Percentiles rank a stretch among this genome's conserved stretches.
These are phyloP conservation scores for Albophoma yamanashiensis DNA, from an alignment of 2,329 filamentous ascomycete genomes.

Conservation along the genomic window DNA sequence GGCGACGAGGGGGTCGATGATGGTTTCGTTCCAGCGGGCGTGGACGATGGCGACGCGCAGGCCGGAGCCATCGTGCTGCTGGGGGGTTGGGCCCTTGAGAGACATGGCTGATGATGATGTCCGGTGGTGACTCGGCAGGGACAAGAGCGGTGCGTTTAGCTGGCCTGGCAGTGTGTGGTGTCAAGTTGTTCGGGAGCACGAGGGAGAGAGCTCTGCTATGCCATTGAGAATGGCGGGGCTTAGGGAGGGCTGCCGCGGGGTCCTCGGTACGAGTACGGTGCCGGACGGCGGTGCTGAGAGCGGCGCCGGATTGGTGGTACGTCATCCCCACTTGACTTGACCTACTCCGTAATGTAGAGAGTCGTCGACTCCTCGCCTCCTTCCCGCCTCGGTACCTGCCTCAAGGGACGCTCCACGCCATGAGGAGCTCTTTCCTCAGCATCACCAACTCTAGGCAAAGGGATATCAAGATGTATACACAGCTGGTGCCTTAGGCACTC, in stretches of 20 bases:
- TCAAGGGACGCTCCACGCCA: not conserved
- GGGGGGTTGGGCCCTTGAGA: slow-evolving; percentile 45
- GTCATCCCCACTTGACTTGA: not conserved
- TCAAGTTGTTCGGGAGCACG: not conserved
- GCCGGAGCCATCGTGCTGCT: slow-evolving; percentile 54
- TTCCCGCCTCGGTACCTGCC: not conserved
- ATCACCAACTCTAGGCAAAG: not conserved
- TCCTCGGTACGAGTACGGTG: not conserved
- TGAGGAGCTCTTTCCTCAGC: not conserved
- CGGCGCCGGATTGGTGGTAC: not conserved
- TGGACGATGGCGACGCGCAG: slow-evolving; percentile 93
- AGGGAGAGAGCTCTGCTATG: not conserved
- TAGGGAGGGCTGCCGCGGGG: not conserved
- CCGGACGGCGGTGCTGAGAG: not conserved
- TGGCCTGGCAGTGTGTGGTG: not conserved
- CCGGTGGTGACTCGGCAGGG: not conserved
- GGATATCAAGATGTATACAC: not conserved
- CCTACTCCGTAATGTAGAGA: too few species aligned
- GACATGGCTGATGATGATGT: slow-evolving; percentile 20
- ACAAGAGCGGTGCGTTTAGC: not conserved
- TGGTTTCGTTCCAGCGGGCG: slow-evolving; percentile 84
- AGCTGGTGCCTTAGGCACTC: not conserved
- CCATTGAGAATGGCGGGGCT: not conserved
- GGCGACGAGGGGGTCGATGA: slow-evolving; percentile 76
- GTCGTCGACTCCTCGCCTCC: too few species aligned